Evolutionary conservation across 1,284 basidiomycete species (phyloP), one percentile per base, ranked within the genome.

Genomic region (Entoloma clypeatum): DNA sequence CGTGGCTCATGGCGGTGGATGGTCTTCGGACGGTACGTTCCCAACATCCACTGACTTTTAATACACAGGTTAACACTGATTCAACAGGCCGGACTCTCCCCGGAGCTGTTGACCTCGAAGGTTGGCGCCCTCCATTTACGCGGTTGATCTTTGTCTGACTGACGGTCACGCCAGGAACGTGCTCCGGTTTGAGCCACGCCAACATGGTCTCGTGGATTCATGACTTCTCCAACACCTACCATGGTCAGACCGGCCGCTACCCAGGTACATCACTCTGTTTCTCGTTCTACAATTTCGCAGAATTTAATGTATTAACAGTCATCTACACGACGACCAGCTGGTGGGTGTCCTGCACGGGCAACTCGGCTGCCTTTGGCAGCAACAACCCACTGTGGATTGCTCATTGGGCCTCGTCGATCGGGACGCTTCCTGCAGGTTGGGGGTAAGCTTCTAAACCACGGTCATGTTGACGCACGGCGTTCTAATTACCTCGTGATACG

Each of bases 321-420:
- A 80, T 85, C 40, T 85, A 84, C 53, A 76, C 74, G 19, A 79
- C 72, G 1, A 77, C 78, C 1, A 68, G 74, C 51, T 85, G 80
- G 82, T 86, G 81, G 81, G 75, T 52, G 23, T 69, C 69, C 13
- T 86, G 82, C 60, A 82, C 81, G 2, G 74, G 76, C 6, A 74
- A 78, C 57, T 74, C 68, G 44, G 61, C 66, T 21, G 57, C 63
- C 19, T 81, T 82, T 50, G 71, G 57, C 8, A 41, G 53, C 6
- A 69, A 64, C 41, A 75, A 74, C 55, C 77, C 79, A 1, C 62
- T 86, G 0, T 81, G 76, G 73, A 65, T 83, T 26, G 81, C 82
- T 0, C 61, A 65, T 34, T 82, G 69, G 39, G 57, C 72, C 3
- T 69, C 72, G 1, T 57, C 56, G 14, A 57, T 77, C 13, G 77